Base-by-base conservation (phyloP, 495 filamentous ascomycete genomes). In the Penicillium egyptiacum region DNA sequence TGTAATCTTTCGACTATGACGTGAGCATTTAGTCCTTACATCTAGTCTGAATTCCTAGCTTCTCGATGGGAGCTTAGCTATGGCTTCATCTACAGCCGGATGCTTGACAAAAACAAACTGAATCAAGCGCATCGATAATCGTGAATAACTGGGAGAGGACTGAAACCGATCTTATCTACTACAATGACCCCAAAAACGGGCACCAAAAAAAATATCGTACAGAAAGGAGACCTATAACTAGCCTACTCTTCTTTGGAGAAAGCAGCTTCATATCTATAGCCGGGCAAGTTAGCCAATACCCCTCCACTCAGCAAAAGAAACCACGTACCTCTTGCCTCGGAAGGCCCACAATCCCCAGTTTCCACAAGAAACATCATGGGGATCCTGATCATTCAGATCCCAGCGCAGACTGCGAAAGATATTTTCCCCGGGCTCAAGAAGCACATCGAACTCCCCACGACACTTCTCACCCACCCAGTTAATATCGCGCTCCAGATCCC, bases 331-430 rank as follows among this genome's bases (percentile, higher is more conserved):
- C 84, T 98, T 98, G 59, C 94, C 94, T 70, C 94, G 83, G 76
- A 98, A 98, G 28, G 86, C 91, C 92, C 93, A 98, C 17, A 96
- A 73, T 5, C 94, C 94, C 91, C 91, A 98, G 70, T 98, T 98
- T 41, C 92, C 92, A 69, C 88, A 92, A 59, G 87, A 96, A 59
- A 98, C 79, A 75, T 98, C 95, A 62, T 92, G 88, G 5, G 94
- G 95, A 69, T 98, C 94, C 50, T 91, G 67, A 71, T 99, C 94
- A 69, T 97, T 97, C 62, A 98, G 67, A 80, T 99, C 94, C 95
- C 95, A 98, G 59, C 94, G 80, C 70, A 96, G 72, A 79, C 94
- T 99, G 67, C 92, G 83, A 75, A 99, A 99, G 10, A 77, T 83
- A 61, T 99, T 99, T 79, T 96, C 91, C 14, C 91, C 92, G 0